These are phyloP conservation scores for Citrus maxima DNA, from an alignment of 345 rosid species.

Conservation along the genomic window DNA sequence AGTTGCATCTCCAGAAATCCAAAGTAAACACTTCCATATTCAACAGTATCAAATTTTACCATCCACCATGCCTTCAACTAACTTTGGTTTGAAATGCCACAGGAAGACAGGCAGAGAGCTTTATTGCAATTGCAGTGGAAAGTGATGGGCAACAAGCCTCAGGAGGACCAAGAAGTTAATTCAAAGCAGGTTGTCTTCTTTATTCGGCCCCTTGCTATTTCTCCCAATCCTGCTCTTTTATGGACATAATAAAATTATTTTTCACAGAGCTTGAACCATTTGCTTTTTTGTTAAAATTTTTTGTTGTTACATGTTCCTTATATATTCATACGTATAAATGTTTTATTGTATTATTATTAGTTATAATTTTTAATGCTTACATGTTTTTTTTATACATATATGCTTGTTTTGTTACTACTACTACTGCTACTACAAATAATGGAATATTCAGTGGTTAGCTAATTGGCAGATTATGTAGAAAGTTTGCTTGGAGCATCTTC, in stretches of 20 bases:
- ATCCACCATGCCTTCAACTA: neutral
- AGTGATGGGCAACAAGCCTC: slow-evolving; percentile 79
- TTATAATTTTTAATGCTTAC: too few relatives aligned
- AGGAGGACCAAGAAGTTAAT: slow-evolving; percentile 76
- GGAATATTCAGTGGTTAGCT: neutral
- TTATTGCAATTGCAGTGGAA: slow-evolving; percentile 88
- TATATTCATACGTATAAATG: neutral
- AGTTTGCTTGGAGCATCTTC: slow-evolving; percentile 7
- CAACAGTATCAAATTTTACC: slow-evolving; percentile 9
- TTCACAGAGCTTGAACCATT: neutral
- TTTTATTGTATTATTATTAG: too few relatives aligned
- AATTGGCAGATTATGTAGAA: neutral
- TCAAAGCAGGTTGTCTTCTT: slow-evolving; percentile 52
- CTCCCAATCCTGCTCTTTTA: neutral
- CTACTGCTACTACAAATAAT: too few relatives aligned
- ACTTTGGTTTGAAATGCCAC: slow-evolving; percentile 15
- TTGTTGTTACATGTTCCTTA: neutral
- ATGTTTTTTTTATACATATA: too few relatives aligned
- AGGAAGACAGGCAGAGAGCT: slow-evolving; percentile 89
- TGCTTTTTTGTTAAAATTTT: neutral
- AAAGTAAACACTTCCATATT: slow-evolving; percentile 38
- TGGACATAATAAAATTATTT: neutral
- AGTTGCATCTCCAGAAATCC: slow-evolving; percentile 67
- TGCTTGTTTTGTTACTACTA: too few relatives aligned
- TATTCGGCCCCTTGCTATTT: neutral